Percentiles rank a stretch among this genome's conserved stretches.
phyloP scores from a whole-genome alignment of 257 asterid genomes.

The Penstemon davidsonii region DNA sequence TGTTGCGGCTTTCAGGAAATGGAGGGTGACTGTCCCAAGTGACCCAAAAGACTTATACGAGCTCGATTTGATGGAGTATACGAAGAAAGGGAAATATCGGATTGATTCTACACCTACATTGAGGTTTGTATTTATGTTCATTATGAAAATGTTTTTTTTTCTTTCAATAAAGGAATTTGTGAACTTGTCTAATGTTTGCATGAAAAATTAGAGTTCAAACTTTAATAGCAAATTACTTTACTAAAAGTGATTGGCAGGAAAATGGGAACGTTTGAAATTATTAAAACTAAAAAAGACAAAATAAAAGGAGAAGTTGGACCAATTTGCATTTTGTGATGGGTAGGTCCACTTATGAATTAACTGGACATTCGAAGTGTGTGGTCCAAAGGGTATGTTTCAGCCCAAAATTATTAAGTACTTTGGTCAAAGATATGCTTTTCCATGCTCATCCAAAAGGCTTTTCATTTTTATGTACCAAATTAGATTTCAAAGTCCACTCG shows the following conservation, averaged over 20 bases:
- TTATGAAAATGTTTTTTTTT: not conserved
- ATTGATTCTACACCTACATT: constrained; percentile 69
- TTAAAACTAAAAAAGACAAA: not conserved
- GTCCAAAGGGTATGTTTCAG: not conserved
- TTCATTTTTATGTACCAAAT: not conserved
- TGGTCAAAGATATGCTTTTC: not conserved
- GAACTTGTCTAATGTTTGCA: not conserved
- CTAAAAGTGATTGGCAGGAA: too few species aligned
- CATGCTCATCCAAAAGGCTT: not conserved
- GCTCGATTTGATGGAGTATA: constrained; percentile 52
- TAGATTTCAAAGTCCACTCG: not conserved
- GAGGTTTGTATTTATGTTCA: constrained; percentile 44
- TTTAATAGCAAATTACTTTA: too few species aligned
- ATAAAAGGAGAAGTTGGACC: not conserved
- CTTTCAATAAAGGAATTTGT: not conserved
- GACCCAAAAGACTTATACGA: constrained; percentile 67
- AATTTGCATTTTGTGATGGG: not conserved
- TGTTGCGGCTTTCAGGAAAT: constrained; percentile 62
- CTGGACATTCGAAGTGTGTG: not conserved
- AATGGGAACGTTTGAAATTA: not conserved
- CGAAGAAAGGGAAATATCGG: constrained; percentile 50
- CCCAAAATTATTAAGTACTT: not conserved
- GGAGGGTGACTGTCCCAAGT: constrained; percentile 49
- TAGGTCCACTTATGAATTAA: not conserved
- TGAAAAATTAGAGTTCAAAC: too few species aligned